Percentiles rank a stretch among this genome's conserved stretches.
Conservation (phyloP, 176 grass and related monocot species). For the Cocos nucifera region DNA sequence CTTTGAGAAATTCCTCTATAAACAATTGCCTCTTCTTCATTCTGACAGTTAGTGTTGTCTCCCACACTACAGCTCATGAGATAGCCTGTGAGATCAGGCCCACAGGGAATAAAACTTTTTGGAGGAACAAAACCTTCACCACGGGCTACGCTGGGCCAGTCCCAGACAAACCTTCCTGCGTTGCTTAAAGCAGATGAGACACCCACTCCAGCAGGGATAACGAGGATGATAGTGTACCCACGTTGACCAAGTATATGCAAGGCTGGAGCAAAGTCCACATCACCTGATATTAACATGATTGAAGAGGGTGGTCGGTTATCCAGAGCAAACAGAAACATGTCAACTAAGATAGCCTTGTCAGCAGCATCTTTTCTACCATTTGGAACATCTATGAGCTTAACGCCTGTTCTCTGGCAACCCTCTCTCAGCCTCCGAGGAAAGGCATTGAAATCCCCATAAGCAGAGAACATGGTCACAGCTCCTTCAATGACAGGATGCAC, state of each 20-base stretch:
- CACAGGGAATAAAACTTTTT: conserved; percentile 22
- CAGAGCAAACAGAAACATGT: conserved; percentile 85
- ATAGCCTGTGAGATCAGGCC: conserved; percentile 33
- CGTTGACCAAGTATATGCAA: conserved; percentile 83
- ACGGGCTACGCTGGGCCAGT: conserved; percentile 71
- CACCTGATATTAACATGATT: conserved; percentile 78
- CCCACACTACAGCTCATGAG: conserved; percentile 19
- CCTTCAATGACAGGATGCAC: conserved; percentile 59
- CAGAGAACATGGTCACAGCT: conserved; percentile 75
- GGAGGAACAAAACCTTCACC: conserved; percentile 56
- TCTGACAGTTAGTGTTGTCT: conserved; percentile 26
- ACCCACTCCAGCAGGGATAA: conserved; percentile 56
- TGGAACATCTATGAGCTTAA: conserved; percentile 81
- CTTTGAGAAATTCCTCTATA: conserved; percentile 47
- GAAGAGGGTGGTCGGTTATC: conserved; percentile 65
- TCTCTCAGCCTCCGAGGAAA: conserved; percentile 87
- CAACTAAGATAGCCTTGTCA: conserved; percentile 75
- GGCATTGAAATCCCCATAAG: conserved; percentile 92
- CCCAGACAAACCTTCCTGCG: conserved; percentile 67
- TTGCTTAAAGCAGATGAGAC: conserved; percentile 64
- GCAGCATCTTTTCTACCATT: conserved; percentile 83
- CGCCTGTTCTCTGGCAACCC: conserved; percentile 81
- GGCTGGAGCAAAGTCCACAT: conserved; percentile 68
- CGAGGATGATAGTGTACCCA: conserved; percentile 61
- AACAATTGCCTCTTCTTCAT: conserved; percentile 62